phyloP scores from a whole-genome alignment of 106 monocot genomes.

The Dendrobium huoshanense region DNA sequence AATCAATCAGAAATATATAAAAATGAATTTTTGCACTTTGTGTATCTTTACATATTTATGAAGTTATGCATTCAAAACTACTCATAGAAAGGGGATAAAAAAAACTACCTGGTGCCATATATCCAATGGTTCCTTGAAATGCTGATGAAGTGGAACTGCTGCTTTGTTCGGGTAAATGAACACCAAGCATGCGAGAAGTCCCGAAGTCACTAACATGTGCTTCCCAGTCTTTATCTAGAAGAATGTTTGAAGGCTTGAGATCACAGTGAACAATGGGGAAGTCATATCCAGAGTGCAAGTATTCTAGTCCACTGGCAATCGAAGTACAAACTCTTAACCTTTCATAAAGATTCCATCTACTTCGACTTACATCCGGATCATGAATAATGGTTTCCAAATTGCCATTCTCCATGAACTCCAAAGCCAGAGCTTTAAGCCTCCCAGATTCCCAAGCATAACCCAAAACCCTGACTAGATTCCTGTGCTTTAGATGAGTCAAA shows the following conservation, averaged over 20 bases:
- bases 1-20: neutral
- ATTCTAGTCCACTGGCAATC: constrained; percentile 60
- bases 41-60: neutral
- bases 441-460: constrained; percentile 68
- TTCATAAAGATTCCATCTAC: constrained; percentile 54
- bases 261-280: constrained; percentile 85
- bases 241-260: constrained; percentile 85
- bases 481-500: constrained; percentile 58
- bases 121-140: constrained; percentile 93
- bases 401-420: constrained; percentile 76
- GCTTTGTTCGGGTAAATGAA: constrained; percentile 30
- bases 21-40: neutral
- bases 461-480: constrained; percentile 63
- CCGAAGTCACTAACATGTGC: constrained; percentile 80
- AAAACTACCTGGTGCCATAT: constrained; percentile 78
- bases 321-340: constrained; percentile 48
- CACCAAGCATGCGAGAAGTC: constrained; percentile 63
- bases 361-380: constrained; percentile 3
- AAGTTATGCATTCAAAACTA: neutral
- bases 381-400: constrained; percentile 67
- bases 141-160: constrained; percentile 34
- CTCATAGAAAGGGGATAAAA: neutral
- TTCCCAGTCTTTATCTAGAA: constrained; percentile 70
- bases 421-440: constrained; percentile 58
- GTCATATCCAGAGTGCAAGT: constrained; percentile 73